Evolutionary conservation across 768 basidiomycete species (phyloP), one percentile per base, ranked within the genome.

Genomic region (Fistulinella prunicolor): DNA sequence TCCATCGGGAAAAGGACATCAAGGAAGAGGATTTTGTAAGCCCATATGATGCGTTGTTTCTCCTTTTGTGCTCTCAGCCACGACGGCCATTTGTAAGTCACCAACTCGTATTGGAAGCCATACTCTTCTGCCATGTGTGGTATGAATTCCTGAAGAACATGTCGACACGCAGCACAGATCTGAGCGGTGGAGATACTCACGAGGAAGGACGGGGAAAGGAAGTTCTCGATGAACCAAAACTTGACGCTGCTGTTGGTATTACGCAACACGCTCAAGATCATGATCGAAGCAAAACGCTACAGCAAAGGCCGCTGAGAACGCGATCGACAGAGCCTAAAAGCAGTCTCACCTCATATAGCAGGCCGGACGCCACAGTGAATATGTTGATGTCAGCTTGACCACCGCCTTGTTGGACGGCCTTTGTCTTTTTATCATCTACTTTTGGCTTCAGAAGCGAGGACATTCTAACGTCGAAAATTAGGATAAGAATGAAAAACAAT

Each of bases 211-310:
- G 95, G 96, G 0, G 95, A 98, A 13, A 98, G 78, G 79, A 99
- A 99, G 71, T 99, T 98, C 65, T 96, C 90, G 54, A 99, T 98
- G 70, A 98, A 98, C 96, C 96, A 98, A 71, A 98, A 99, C 67
- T 99, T 99, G 67, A 99, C 94, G 22, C 83, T 87, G 60, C 86
- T 89, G 17, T 93, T 84, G 16, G 96, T 98, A 62, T 98, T 95
- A 34, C 85, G 85, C 54, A 98, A 74, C 26, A 99, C 96, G 57
- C 93, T 95, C 29, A 97, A 75, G 47, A 97, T 91, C 96, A 98
- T 99, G 71, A 99, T 97, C 9, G 91, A 92, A 0, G 85, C 94
- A 69, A 99, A 98, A 14, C 96, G 85, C 93, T 98, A 46, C 54
- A 36, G 19, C n/a, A 8, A 34, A 35, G 32, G 38, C 19, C 12